phyloP scores from a whole-genome alignment of 2,329 filamentous ascomycete genomes.

The Botrytis galanthina region DNA sequence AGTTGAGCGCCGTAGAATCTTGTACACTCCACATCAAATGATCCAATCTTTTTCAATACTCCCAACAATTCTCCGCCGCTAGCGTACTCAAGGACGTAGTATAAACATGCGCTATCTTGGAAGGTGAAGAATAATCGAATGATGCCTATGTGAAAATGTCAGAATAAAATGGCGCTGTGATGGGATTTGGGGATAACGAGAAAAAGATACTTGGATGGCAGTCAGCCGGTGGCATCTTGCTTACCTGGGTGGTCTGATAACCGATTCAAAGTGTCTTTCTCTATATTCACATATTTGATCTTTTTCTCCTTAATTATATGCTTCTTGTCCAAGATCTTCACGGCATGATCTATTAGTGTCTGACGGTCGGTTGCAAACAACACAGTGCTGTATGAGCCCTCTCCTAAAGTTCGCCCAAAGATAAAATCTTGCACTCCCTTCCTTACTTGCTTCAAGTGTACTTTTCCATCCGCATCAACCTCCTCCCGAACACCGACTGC shows the following conservation, averaged over 20 bases:
- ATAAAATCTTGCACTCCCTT: constrained; percentile 97
- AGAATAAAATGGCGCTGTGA: background rate
- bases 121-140: constrained; percentile 98
- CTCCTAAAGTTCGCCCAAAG: constrained; percentile 85
- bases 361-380: constrained; percentile 89
- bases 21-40: constrained; percentile 93
- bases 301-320: constrained; percentile 99
- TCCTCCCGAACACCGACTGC: constrained; percentile 80
- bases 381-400: constrained; percentile 97
- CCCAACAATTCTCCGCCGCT: constrained; percentile 88
- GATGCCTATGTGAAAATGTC: constrained; percentile 51
- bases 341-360: constrained; percentile 92
- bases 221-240: background rate
- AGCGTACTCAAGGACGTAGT: constrained; percentile 94
- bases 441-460: constrained; percentile 80
- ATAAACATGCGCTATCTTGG: constrained; percentile 91
- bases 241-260: constrained; percentile 83
- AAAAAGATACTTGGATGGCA: background rate
- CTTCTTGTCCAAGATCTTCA: constrained; percentile 96
- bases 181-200: background rate
- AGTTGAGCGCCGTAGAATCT: constrained; percentile 95
- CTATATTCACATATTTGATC: constrained; percentile 99
- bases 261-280: constrained; percentile 95
- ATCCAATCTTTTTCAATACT: constrained; percentile 89
- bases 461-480: constrained; percentile 78